These are phyloP conservation scores for Backusella tuberculispora DNA, from an alignment of 192 early-diverging fungal species.

Conservation along the genomic window DNA sequence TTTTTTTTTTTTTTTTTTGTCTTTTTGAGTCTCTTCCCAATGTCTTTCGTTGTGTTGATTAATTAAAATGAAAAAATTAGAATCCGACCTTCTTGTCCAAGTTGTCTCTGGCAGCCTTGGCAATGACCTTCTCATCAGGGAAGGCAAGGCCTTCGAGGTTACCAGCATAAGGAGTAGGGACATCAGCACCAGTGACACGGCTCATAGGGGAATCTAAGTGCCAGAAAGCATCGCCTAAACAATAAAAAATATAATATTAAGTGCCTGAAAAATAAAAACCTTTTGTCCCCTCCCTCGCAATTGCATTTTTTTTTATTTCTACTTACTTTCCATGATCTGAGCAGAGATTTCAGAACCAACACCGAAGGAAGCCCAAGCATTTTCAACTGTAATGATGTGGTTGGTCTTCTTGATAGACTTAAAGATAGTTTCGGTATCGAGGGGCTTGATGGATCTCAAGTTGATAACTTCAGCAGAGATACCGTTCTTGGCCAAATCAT, in stretches of 20 bases:
- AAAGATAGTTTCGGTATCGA: slow-evolving; percentile 93
- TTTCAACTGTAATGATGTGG: slow-evolving; percentile 93
- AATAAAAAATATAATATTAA: neutral
- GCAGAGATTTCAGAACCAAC: slow-evolving; percentile 95
- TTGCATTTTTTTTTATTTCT: neutral
- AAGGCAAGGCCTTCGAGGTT: slow-evolving; percentile 92
- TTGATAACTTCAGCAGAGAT: slow-evolving; percentile 92
- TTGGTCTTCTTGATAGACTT: slow-evolving; percentile 98
- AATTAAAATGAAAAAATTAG: slow-evolving; percentile 17
- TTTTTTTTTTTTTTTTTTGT: neutral
- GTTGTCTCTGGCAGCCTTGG: slow-evolving; percentile 75
- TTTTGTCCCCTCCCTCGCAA: neutral
- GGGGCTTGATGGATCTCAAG: slow-evolving; percentile 95
- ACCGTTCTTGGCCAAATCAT: slow-evolving; percentile 80
- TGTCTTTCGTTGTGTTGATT: slow-evolving; percentile 2
- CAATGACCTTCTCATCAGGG: slow-evolving; percentile 83
- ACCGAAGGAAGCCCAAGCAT: slow-evolving; percentile 94
- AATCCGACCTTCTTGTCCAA: slow-evolving; percentile 50
- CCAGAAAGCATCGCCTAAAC: slow-evolving; percentile 84
- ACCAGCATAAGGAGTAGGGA: slow-evolving; percentile 95
- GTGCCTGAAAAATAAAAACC: neutral
- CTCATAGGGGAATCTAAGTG: slow-evolving; percentile 93
- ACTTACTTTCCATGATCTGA: slow-evolving; percentile 87
- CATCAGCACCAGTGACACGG: slow-evolving; percentile 95
- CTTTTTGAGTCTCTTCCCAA: neutral